Evolutionary conservation across 2,329 filamentous ascomycete species (phyloP).

Genomic region (Claviceps sp.): DNA sequence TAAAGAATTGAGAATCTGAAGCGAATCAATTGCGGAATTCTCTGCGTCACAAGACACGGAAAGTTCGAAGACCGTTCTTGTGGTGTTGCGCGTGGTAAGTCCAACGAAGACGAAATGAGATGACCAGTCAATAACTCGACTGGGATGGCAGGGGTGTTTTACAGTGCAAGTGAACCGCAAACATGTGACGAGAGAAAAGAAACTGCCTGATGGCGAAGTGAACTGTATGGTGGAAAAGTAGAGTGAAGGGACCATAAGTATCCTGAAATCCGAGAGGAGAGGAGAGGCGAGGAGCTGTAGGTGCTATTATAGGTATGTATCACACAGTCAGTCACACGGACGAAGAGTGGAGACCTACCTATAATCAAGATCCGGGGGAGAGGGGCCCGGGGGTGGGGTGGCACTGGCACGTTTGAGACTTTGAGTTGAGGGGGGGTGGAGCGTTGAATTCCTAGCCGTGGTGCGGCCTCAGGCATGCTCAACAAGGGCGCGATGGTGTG

Average conservation of each 20-base stretch:
- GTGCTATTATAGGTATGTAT: conserved; percentile 11
- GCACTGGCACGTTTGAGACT: neutral
- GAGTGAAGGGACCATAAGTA: neutral
- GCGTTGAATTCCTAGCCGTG: neutral
- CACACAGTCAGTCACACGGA: conserved; percentile 12
- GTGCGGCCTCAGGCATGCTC: no score
- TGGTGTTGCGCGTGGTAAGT: neutral
- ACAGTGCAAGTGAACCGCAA: neutral
- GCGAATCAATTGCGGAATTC: neutral
- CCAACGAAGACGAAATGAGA: neutral
- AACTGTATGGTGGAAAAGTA: conserved; percentile 3
- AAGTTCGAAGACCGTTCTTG: neutral
- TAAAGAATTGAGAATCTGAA: neutral
- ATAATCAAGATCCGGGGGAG: conserved; percentile 3
- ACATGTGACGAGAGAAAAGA: neutral
- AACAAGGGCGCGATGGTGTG: no score
- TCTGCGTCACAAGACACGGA: neutral
- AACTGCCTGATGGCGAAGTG: conserved; percentile 2
- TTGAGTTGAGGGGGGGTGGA: neutral
- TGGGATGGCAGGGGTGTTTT: neutral
- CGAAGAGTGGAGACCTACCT: conserved; percentile 8
- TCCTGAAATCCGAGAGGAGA: neutral
- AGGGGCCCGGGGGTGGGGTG: neutral
- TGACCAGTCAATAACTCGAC: neutral
- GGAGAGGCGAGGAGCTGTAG: conserved; percentile 6